These are phyloP conservation scores for Aristolochia californica DNA, from an alignment of 164 flowering plant species.

Conservation along the genomic window DNA sequence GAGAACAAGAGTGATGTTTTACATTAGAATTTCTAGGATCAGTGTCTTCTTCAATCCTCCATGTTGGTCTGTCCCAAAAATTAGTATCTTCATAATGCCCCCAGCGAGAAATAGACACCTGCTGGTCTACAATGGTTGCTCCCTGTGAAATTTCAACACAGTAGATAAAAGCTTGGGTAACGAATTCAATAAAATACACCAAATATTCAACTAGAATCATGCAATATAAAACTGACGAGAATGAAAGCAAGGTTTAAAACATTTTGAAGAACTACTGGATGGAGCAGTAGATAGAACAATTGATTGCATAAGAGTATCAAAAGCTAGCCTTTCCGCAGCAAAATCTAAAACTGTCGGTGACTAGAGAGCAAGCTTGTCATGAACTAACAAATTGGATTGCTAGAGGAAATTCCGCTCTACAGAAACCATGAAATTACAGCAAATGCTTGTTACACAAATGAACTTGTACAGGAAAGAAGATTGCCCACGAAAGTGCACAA, in stretches of 20 bases:
- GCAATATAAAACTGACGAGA: too few species aligned
- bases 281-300: slow-evolving; percentile 37
- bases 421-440: neutral
- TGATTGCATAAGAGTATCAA: slow-evolving; percentile 63
- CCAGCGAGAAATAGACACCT: slow-evolving; percentile 56
- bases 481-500: neutral
- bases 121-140: slow-evolving; percentile 70
- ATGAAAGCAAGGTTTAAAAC: neutral
- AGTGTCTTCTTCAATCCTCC: slow-evolving; percentile 33
- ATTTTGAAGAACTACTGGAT: too few species aligned
- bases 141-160: slow-evolving; percentile 48
- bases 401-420: too few species aligned
- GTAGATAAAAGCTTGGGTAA: neutral
- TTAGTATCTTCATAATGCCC: slow-evolving; percentile 45
- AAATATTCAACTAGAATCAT: too few species aligned
- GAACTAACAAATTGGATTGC: too few species aligned
- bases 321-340: slow-evolving; percentile 55
- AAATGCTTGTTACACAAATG: neutral
- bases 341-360: slow-evolving; percentile 6
- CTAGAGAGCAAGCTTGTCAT: too few species aligned
- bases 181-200: too few species aligned
- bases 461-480: neutral
- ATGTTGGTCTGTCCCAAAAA: slow-evolving; percentile 41
- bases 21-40: slow-evolving; percentile 9
- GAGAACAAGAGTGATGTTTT: too few species aligned